A percentile compares a stretch with the other conserved stretches of the same genome.
Evolutionary conservation across 768 basidiomycete species (phyloP).

Genomic region (Boletus rubropictus): DNA sequence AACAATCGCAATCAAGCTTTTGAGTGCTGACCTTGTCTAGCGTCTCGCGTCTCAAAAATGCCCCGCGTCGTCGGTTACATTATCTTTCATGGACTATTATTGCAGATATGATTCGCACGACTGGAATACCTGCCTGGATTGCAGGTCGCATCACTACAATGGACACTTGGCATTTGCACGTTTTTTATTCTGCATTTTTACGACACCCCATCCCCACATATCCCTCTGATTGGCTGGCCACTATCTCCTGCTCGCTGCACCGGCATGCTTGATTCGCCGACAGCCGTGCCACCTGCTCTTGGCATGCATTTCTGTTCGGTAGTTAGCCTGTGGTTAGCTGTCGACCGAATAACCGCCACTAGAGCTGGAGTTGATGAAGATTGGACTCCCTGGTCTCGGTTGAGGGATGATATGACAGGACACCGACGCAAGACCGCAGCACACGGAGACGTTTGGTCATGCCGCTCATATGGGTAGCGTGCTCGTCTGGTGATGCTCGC

Average conservation of each 20-base stretch:
- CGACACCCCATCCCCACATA: conserved; percentile 25
- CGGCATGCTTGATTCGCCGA: conserved; percentile 20
- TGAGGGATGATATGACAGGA: conserved; percentile 50
- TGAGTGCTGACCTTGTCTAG: conserved; percentile 35
- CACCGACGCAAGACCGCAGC: conserved; percentile 65
- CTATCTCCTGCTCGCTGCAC: conserved; percentile 7
- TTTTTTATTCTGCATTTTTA: conserved; percentile 41
- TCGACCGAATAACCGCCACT: conserved; percentile 10
- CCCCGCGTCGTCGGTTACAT: conserved; percentile 29
- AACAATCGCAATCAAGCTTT: conserved; percentile 36
- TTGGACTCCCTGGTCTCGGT: conserved; percentile 47
- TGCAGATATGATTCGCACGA: conserved; percentile 35
- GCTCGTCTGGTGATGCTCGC: conserved; percentile 49
- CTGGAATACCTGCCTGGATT: conserved; percentile 51
- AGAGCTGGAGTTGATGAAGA: conserved; percentile 42
- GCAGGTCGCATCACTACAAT: conserved; percentile 52
- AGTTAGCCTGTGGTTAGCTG: conserved; percentile 40
- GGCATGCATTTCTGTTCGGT: conserved; percentile 21
- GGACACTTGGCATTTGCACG: conserved; percentile 36
- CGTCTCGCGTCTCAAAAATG: conserved; percentile 21
- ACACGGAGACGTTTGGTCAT: conserved; percentile 48
- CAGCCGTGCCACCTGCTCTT: conserved; percentile 49
- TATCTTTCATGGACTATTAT: conserved; percentile 36
- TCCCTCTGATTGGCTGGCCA: conserved; percentile 22
- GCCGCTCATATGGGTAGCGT: conserved; percentile 43